Percentiles rank a stretch among this genome's conserved stretches.
Evolutionary conservation across 2,329 filamentous ascomycete genomes (phyloP).

Genomic region (Ophiostoma piceae): DNA sequence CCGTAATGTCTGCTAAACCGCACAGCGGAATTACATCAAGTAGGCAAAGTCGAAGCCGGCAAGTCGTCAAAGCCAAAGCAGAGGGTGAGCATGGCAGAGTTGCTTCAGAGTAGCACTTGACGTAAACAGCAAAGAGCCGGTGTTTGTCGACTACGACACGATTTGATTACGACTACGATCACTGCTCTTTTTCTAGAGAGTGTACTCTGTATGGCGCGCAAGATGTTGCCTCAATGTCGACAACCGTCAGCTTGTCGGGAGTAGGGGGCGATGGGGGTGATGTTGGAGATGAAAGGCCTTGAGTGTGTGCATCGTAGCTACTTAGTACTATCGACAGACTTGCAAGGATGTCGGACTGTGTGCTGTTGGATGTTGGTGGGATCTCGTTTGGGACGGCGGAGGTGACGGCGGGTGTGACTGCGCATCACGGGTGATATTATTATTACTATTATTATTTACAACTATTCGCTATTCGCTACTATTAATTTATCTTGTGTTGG

Average conservation of each 20-base stretch:
- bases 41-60: too few relatives aligned
- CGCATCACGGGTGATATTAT: not conserved
- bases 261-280: not conserved
- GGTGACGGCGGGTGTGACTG: constrained; percentile 1
- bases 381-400: constrained; percentile 1
- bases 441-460: not conserved
- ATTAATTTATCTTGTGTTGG: not conserved
- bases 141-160: not conserved
- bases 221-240: not conserved
- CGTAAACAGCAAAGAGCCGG: not conserved
- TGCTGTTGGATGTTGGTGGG: not conserved
- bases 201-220: not conserved
- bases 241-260: not conserved
- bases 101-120: not conserved
- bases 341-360: not conserved
- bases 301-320: too few relatives aligned
- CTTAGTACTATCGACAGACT: too few relatives aligned
- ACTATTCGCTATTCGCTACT: not conserved
- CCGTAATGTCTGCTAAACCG: too few relatives aligned
- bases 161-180: not conserved
- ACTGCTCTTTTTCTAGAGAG: not conserved
- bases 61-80: too few relatives aligned
- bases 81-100: not conserved
- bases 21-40: not conserved
- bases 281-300: not conserved